Percentiles rank a stretch among this genome's conserved stretches.
Conservation (phyloP, 1,139 yeast species). For the Waltiozyma solani region DNA sequence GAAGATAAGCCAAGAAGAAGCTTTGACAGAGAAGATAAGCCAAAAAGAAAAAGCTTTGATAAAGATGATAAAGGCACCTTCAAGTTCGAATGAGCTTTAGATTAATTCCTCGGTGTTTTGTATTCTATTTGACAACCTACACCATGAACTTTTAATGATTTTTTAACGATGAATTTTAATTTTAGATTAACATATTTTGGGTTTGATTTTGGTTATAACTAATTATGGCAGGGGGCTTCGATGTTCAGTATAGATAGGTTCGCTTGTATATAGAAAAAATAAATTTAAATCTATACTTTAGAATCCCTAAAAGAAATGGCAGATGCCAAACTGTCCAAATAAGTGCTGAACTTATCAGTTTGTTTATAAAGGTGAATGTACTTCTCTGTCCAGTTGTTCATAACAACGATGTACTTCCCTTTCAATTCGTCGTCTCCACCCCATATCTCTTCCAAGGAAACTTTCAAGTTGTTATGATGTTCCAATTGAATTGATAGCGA, state of each 20-base stretch:
- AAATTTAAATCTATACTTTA: constrained; percentile 3
- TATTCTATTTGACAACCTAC: no score
- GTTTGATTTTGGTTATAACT: no score
- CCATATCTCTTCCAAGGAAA: constrained; percentile 28
- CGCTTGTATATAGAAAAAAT: no score
- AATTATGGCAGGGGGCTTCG: no score
- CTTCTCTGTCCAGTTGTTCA: constrained; percentile 30
- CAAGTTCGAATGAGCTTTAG: neutral
- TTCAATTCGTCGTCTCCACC: constrained; percentile 10
- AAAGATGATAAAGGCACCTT: no score
- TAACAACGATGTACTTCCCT: constrained; percentile 19
- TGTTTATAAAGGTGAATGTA: constrained; percentile 25
- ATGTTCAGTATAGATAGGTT: no score
- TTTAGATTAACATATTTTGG: no score
- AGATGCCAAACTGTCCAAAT: constrained; percentile 20
- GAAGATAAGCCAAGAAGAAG: neutral
- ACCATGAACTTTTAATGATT: no score
- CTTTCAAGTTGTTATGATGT: constrained; percentile 25
- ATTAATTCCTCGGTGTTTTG: no score
- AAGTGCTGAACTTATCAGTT: constrained; percentile 22
- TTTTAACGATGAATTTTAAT: no score
- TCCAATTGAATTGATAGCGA: constrained; percentile 22
- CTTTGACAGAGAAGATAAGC: constrained; percentile 5
- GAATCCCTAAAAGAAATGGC: constrained; percentile 16
- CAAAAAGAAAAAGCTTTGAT: constrained; percentile 1